Evolutionary conservation across 2,329 filamentous ascomycete species (phyloP).

Genomic region (Monilinia laxa): DNA sequence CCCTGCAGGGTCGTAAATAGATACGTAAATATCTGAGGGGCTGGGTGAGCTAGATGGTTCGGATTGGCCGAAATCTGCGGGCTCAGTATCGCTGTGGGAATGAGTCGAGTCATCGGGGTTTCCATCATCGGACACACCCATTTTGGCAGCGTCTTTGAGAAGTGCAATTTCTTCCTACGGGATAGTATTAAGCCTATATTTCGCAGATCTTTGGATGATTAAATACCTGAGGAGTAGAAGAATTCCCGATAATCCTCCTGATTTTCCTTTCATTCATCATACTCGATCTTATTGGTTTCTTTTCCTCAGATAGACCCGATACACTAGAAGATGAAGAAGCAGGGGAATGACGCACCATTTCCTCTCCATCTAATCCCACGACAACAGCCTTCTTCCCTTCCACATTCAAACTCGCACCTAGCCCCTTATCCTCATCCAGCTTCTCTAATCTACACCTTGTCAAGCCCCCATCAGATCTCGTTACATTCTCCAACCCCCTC

Average conservation of each 20-base stretch:
- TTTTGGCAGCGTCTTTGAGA: constrained; percentile 30
- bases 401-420: background rate
- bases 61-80: constrained; percentile 7
- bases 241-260: constrained; percentile 24
- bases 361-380: constrained; percentile 22
- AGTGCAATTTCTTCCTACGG: constrained; percentile 23
- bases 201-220: background rate
- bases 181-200: background rate
- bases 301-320: background rate
- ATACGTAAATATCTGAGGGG: constrained; percentile 48
- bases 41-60: constrained; percentile 1
- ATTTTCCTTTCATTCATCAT: constrained; percentile 25
- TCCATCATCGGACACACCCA: constrained; percentile 30
- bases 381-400: constrained; percentile 2
- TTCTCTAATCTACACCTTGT: constrained; percentile 47
- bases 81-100: constrained; percentile 25
- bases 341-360: background rate
- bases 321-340: background rate
- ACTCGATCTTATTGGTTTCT: constrained; percentile 13
- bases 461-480: constrained; percentile 49
- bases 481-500: constrained; percentile 47
- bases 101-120: constrained; percentile 25
- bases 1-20: constrained; percentile 51
- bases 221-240: constrained; percentile 20
- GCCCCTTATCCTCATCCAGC: constrained; percentile 33